These are phyloP conservation scores for Xylaria telfairii DNA, from an alignment of 495 filamentous ascomycete genomes.

Conservation along the genomic window DNA sequence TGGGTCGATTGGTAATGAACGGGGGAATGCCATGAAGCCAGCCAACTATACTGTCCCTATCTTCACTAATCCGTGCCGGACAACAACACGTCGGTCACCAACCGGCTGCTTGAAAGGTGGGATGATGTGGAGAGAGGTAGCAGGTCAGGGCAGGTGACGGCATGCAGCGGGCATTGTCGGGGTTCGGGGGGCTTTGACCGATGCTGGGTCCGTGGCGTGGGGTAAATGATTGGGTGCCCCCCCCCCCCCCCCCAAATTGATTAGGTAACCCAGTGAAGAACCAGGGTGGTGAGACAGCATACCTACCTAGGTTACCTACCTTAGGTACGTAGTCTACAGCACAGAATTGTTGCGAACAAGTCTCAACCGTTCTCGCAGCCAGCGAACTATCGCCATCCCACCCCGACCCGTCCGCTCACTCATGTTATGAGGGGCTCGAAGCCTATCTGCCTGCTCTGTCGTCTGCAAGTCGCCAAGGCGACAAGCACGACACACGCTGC, in stretches of 20 bases:
- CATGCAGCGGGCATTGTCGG: background rate
- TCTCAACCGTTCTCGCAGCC: background rate
- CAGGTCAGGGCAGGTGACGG: background rate
- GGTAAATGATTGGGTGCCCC: background rate
- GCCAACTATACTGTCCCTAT: too few species aligned
- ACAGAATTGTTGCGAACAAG: background rate
- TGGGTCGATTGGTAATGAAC: background rate
- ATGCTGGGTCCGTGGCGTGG: background rate
- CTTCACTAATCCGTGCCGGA: background rate
- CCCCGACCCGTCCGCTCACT: background rate
- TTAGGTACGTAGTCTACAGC: background rate
- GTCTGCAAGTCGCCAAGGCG: constrained; percentile 31
- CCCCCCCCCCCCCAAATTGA: too few species aligned
- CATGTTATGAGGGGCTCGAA: constrained; percentile 34
- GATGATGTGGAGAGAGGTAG: background rate
- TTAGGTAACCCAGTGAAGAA: background rate
- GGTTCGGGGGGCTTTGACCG: constrained; percentile 6
- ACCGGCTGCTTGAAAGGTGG: background rate
- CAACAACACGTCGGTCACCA: background rate
- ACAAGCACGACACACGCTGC: constrained; percentile 44
- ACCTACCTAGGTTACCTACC: background rate
- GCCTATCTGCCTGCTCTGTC: constrained; percentile 36
- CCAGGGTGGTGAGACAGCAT: background rate
- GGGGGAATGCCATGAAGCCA: background rate
- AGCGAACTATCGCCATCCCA: background rate